Base-by-base conservation (phyloP, 2,329 filamentous ascomycete genomes). In the Claviceps maximensis region DNA sequence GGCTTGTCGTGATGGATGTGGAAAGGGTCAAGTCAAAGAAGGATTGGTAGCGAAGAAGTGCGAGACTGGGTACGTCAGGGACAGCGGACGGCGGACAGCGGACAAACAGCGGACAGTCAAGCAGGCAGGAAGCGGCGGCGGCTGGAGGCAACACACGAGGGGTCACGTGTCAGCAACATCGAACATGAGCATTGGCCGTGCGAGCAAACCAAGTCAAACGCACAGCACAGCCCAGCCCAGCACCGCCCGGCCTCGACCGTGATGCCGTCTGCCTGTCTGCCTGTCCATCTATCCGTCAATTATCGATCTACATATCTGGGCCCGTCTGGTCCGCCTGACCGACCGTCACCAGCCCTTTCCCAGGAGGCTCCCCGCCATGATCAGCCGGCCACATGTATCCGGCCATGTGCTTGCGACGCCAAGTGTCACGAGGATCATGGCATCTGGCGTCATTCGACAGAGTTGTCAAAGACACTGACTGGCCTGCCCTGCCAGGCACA, bases 51-150 rank as follows among this genome's bases (percentile, higher is more conserved):
- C 49, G 54, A 54, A 50, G 42, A 21, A 46, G 42, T 50, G 52
- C 45, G 63, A 61, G 58, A 61, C 58, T 57, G 56, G 59, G 60
- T 67, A 67, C 64, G 65, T 68, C 65, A 69, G 65, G 62, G 57
- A 67, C 47, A 33, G 21, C 42, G 23, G 21, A 45, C 19, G 23
- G 21, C 25, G 17, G 57, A 61, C 58, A 59, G 36, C 33, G 27
- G 45, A 23, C 46, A n/a, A 38, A n/a, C 36, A 38, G 17, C 15
- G 36, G 36, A 38, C 36, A 38, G 9, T n/a, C 36, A n/a, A 60
- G 36, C 33, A 41, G 46, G 36, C 47, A n/a, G 29, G 38, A 54
- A 50, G 58, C 42, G 55, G 58, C 52, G 59, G 56, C 50, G 42
- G 51, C 44, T 46, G 52, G 41, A 54, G 47, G 54, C 48, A 51